These are phyloP conservation scores for Podospora pseudocomata DNA, from an alignment of 495 filamentous ascomycete genomes.

Conservation along the genomic window DNA sequence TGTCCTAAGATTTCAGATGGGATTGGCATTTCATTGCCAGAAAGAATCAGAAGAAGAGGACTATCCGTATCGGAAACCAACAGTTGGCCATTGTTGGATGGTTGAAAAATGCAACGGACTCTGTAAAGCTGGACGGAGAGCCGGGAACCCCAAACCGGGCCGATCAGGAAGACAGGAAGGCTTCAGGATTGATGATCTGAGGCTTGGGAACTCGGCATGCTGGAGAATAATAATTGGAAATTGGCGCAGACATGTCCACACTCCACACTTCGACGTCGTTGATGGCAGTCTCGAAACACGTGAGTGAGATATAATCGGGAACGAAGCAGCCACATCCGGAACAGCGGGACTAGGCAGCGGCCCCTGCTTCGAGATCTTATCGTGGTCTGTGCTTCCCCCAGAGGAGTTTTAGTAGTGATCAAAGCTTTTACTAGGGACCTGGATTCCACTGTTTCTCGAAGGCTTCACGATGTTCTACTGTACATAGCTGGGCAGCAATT, in stretches of 20 bases:
- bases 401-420: no score
- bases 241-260: not conserved
- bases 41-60: not conserved
- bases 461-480: not conserved
- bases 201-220: not conserved
- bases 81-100: not conserved
- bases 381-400: not conserved
- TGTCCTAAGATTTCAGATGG: not conserved
- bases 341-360: slow-evolving; percentile 6
- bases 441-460: slow-evolving; percentile 1
- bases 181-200: not conserved
- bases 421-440: no score
- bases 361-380: slow-evolving; percentile 6
- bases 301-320: slow-evolving; percentile 5
- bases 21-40: not conserved
- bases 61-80: not conserved
- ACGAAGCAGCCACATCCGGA: slow-evolving; percentile 13
- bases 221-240: slow-evolving; percentile 1
- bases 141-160: slow-evolving; percentile 5
- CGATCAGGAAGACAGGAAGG: not conserved
- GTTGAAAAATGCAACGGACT: not conserved
- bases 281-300: not conserved
- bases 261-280: not conserved
- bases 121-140: not conserved
- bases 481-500: slow-evolving; percentile 1